Base-by-base conservation (phyloP, 2,329 filamentous ascomycete genomes). In the Ophiocordyceps robertsii region DNA sequence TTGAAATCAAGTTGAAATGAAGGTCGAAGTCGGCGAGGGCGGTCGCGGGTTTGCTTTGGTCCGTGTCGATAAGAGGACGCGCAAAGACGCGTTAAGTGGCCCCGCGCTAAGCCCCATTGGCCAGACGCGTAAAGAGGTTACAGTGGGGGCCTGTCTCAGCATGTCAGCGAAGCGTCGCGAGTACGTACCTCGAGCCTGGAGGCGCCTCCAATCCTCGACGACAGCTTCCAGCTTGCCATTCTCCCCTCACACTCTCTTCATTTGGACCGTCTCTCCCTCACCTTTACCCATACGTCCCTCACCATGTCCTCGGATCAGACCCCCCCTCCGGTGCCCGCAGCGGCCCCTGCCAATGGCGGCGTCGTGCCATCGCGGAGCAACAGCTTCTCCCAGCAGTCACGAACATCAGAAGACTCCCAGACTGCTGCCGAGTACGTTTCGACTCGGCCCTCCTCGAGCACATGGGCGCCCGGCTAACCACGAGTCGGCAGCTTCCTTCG, bases 401-500 rank as follows among this genome's bases (percentile, higher is more conserved):
- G 62, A 40, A 61, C 56, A n/a, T 78, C 75, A 0, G 69, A 79
- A 39, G 66, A 73, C 43, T 86, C 82, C 1, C 82, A 86, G 52
- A 87, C 82, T 14, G 82, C 82, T 29, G 79, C 77, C 46, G 81
- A 86, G 75, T 83, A n/a, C 13, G 40, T 41, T 27, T 27, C 24
- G 16, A 29, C 13, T 14, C 29, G 67, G 45, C 63, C 47, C n/a
- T 12, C 12, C 14, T n/a, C 1, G n/a, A 1, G 12, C 6, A 19
- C 3, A 2, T 29, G 29, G n/a, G 11, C 6, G 6, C 29, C 27
- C 11, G 19, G 24, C 38, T 43, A 13, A 42, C 19, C 21, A 40
- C 7, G 27, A 4, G n/a, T n/a, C 11, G 9, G 9, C 43, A 90
- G 84, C 27, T 96, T 93, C 59, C 87, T 98, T 51, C 79, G 86